A percentile compares a stretch with the other conserved stretches of the same genome.
Conservation (phyloP, 306 rosid genomes). For the Lablab purpureus region DNA sequence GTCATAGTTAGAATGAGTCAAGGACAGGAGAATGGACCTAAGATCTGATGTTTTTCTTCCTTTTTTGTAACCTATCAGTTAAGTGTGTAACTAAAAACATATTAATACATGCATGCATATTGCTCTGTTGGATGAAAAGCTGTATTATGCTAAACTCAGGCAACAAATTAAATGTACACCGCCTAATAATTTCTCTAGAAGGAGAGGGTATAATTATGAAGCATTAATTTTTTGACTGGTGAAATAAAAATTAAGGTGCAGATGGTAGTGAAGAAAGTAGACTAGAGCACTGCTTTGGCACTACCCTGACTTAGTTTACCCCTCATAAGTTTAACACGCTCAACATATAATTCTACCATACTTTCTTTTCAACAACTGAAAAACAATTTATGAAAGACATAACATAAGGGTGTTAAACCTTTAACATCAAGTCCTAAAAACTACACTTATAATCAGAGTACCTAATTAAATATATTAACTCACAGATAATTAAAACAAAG, state of each 20-base stretch:
- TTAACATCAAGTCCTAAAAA: no score
- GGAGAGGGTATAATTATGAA: neutral
- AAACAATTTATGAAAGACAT: no score
- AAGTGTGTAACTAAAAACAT: neutral
- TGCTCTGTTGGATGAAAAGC: neutral
- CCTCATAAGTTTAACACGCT: slow-evolving; percentile 22
- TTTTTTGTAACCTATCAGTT: neutral
- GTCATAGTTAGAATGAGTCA: slow-evolving; percentile 3
- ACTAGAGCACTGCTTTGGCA: neutral
- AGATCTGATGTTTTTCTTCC: neutral
- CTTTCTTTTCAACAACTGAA: no score
- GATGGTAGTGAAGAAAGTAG: slow-evolving; percentile 27
- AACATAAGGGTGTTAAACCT: no score
- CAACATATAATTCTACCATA: no score
- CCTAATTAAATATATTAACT: no score
- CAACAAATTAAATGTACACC: neutral
- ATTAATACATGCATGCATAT: slow-evolving; percentile 16
- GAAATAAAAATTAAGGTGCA: slow-evolving; percentile 20
- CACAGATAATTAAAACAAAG: no score
- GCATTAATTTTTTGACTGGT: neutral
- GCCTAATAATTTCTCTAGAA: neutral
- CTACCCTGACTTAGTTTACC: neutral
- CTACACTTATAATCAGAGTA: no score
- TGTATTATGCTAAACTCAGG: slow-evolving; percentile 16
- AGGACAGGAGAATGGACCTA: slow-evolving; percentile 7